A percentile compares a stretch with the other conserved stretches of the same genome.
Conservation (phyloP, 805 yeast genomes). For the Metschnikowia cubensis region DNA sequence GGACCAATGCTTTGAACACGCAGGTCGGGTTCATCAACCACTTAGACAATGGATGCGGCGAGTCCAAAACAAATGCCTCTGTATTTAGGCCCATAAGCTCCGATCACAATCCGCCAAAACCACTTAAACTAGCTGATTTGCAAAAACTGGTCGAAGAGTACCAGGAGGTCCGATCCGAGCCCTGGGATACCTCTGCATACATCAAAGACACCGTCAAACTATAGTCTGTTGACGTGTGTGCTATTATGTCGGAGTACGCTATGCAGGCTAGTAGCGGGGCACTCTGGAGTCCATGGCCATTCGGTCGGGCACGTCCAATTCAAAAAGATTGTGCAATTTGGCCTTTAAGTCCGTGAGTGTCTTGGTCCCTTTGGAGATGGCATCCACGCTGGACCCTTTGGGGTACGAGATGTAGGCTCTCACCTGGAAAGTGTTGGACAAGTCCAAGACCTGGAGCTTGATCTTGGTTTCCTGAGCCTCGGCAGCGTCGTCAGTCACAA, state of each 20-base stretch:
- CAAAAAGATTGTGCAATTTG: constrained; percentile 64
- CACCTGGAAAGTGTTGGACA: constrained; percentile 54
- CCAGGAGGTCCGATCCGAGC: background rate
- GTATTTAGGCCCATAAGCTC: constrained; percentile 33
- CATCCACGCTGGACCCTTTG: constrained; percentile 70
- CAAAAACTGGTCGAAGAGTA: constrained; percentile 9
- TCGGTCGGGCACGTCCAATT: constrained; percentile 72
- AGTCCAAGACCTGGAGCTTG: constrained; percentile 41
- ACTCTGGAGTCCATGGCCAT: constrained; percentile 77
- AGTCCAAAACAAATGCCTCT: constrained; percentile 16
- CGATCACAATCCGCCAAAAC: constrained; percentile 27
- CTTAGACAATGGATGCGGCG: constrained; percentile 19
- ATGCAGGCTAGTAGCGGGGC: constrained; percentile 6
- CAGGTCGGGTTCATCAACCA: constrained; percentile 51
- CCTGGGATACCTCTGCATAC: background rate
- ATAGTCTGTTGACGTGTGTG: background rate
- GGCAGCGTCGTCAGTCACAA: constrained; percentile 31
- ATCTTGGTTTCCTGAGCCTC: constrained; percentile 23
- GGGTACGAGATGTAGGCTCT: constrained; percentile 69
- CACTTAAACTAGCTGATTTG: constrained; percentile 21
- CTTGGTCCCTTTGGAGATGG: constrained; percentile 59
- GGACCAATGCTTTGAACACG: constrained; percentile 35
- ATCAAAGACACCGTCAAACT: constrained; percentile 6
- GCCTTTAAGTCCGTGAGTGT: constrained; percentile 59
- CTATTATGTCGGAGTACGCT: too few species aligned